Percentiles rank a stretch among this genome's conserved stretches.
These are phyloP conservation scores for Grigorovia transvaalensis DNA, from an alignment of 805 yeast genomes.

Conservation along the genomic window DNA sequence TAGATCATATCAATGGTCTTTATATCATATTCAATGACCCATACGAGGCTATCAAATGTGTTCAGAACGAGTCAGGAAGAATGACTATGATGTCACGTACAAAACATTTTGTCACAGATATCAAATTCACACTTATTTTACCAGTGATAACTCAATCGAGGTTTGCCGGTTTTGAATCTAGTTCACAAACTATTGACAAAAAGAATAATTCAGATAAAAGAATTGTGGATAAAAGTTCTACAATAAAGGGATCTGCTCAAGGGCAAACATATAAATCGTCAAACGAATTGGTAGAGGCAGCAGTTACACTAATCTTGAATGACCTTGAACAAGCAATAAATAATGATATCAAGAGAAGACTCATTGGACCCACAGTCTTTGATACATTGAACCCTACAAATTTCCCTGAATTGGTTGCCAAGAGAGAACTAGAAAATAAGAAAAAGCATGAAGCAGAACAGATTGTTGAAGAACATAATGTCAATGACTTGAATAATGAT, in stretches of 20 bases:
- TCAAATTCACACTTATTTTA: slow-evolving; percentile 18
- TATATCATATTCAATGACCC: slow-evolving; percentile 54
- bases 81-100: slow-evolving; percentile 17
- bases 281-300: slow-evolving; percentile 42
- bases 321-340: slow-evolving; percentile 55
- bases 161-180: slow-evolving; percentile 2
- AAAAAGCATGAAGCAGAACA: slow-evolving; percentile 11
- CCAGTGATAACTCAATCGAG: slow-evolving; percentile 1
- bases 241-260: background rate
- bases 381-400: slow-evolving; percentile 48
- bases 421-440: slow-evolving; percentile 25
- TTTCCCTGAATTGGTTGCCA: slow-evolving; percentile 40
- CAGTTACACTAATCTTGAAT: slow-evolving; percentile 45
- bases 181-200: background rate
- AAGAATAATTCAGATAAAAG: background rate
- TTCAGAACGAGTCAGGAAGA: slow-evolving; percentile 17
- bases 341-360: slow-evolving; percentile 63
- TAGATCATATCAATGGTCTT: slow-evolving; percentile 55
- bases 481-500: slow-evolving; percentile 4
- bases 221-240: background rate
- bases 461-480: background rate
- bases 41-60: slow-evolving; percentile 19
- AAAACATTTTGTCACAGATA: slow-evolving; percentile 15
- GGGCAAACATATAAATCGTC: slow-evolving; percentile 10
- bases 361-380: slow-evolving; percentile 59